Base-by-base conservation (phyloP, 23 red algal species). In the Cyanidiococcus yangmingshanensis region DNA sequence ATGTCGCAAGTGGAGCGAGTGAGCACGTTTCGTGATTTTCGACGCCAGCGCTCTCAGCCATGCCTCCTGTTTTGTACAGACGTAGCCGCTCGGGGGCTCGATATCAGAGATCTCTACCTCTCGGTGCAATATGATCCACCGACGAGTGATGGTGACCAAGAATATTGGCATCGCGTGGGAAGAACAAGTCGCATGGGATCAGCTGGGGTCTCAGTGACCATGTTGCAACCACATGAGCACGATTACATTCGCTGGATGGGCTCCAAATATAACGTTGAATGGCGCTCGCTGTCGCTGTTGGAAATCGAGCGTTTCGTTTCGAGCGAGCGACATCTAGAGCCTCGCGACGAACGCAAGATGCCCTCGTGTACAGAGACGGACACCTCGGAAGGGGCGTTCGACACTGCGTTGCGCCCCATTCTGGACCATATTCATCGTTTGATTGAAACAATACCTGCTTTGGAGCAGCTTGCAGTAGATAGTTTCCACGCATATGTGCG, bases 31-130 rank as follows among this genome's bases (percentile, higher is more conserved):
- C 75, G 75, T 27, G 41, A 33, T 32, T 98, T 98, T 58, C 84
- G 88, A 58, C 51, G 45, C 35, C 82, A 82, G 71, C 75, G 37
- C 26, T 63, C 75, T 27, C 85, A 71, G 33, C 21, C 63, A 7
- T 71, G 63, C 7, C 84, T 91, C n/a, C 84, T 98, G 37, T 76
- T 98, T 35, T 91, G 85, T 59, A 91, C 94, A 1, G 94, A 98
- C 79, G 94, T 98, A 18, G 94, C 88, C 21, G 87, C 94, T 3
- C 84, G 94, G 50, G 94, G 94, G 37, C 86, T 98, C 50, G 94
- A 98, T 68, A 67, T 98, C n/a, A 82, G 75, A 16, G 76, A 79
- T 33, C 67, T 98, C 7, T 76, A 83, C 32, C 88, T 91, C 74
- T 76, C 86, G 34, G 58, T 98, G 31, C 94, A 98, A 75, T 89